A percentile compares a stretch with the other conserved stretches of the same genome.
Conservation (phyloP, 768 basidiomycete species). For the Trametes punicea region DNA sequence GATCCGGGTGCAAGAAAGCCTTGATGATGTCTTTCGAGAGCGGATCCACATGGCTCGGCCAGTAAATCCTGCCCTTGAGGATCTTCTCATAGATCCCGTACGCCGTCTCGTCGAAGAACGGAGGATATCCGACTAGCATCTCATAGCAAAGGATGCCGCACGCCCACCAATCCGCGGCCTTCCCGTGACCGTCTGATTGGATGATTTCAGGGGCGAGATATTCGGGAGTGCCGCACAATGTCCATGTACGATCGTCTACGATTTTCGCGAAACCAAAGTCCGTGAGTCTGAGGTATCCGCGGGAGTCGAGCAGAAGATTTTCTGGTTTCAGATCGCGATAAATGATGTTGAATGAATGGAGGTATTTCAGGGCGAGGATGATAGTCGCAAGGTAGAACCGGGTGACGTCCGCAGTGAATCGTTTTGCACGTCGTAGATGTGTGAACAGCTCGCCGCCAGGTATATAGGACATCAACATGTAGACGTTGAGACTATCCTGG, state of each 20-base stretch:
- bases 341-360: constrained; percentile 96
- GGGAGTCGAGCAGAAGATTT: constrained; percentile 91
- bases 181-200: constrained; percentile 94
- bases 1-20: constrained; percentile 88
- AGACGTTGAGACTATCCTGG: constrained; percentile 94
- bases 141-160: constrained; percentile 96
- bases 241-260: constrained; percentile 97
- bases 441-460: constrained; percentile 98
- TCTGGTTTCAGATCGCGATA: constrained; percentile 99
- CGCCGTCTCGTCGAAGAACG: constrained; percentile 97
- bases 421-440: constrained; percentile 87
- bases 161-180: constrained; percentile 99
- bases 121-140: constrained; percentile 98
- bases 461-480: constrained; percentile 96
- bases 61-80: constrained; percentile 79
- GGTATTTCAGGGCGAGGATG: constrained; percentile 89
- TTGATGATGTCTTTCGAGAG: constrained; percentile 86
- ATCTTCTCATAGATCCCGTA: constrained; percentile 99
- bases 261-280: constrained; percentile 99
- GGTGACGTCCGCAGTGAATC: constrained; percentile 96
- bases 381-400: constrained; percentile 97
- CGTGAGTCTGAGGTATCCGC: constrained; percentile 91
- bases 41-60: constrained; percentile 88
- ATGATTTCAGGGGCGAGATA: constrained; percentile 99
- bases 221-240: constrained; percentile 93